Evolutionary conservation across 495 filamentous ascomycete species (phyloP).

Genomic region (Tuber indicum): DNA sequence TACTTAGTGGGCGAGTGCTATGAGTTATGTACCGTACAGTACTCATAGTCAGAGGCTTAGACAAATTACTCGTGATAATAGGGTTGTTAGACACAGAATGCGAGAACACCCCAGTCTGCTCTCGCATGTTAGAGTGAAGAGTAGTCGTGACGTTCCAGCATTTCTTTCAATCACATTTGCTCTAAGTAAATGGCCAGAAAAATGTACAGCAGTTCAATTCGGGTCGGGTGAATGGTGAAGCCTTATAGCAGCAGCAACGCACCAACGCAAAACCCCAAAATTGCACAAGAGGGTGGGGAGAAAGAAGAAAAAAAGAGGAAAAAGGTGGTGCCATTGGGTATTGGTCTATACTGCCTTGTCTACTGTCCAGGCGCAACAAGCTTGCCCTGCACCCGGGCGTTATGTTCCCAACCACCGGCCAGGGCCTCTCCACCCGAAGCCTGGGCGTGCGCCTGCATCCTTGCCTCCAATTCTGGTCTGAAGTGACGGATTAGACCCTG

Average conservation of each 20-base stretch:
- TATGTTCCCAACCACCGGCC: conserved; percentile 82
- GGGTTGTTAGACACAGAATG: neutral
- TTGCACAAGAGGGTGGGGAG: neutral
- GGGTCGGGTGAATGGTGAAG: neutral
- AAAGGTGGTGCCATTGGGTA: neutral
- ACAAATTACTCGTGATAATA: neutral
- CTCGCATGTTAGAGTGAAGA: neutral
- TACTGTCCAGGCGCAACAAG: conserved; percentile 84
- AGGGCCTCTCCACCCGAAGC: conserved; percentile 61
- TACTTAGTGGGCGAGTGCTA: neutral
- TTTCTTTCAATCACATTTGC: neutral
- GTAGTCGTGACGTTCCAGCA: neutral
- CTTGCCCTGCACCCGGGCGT: conserved; percentile 68
- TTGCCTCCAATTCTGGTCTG: conserved; percentile 83
- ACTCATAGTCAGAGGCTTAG: neutral
- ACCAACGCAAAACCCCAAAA: neutral
- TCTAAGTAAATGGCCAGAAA: neutral
- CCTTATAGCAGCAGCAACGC: neutral
- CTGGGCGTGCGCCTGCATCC: conserved; percentile 70
- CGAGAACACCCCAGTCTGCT: neutral
- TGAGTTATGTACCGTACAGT: neutral
- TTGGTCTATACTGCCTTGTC: neutral
- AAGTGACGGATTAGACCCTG: conserved; percentile 98
- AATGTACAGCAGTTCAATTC: neutral
- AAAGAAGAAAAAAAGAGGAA: neutral